Evolutionary conservation across 202 grass and related monocot species (phyloP).

Genomic region (Cymbopogon flexuosus): DNA sequence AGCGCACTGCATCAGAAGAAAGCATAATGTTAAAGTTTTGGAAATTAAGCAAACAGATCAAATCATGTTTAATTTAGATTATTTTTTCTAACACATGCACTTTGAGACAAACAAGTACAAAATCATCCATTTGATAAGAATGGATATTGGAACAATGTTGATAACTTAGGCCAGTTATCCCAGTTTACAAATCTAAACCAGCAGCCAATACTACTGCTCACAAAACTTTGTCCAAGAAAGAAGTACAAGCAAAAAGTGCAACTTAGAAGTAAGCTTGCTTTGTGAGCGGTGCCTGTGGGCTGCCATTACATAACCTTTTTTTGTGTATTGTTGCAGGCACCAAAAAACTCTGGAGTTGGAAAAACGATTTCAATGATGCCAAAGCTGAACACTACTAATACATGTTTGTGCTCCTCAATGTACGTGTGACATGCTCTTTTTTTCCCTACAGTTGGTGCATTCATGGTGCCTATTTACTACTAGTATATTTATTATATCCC

Average conservation of each 20-base stretch:
- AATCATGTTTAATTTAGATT: not conserved
- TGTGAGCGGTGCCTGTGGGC: not conserved
- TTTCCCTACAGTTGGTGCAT: not conserved
- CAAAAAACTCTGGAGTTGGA: not conserved
- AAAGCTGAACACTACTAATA: not conserved
- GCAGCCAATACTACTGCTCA: not conserved
- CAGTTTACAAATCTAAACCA: not conserved
- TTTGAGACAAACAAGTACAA: not conserved
- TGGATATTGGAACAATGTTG: not conserved
- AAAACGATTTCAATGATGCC: not conserved
- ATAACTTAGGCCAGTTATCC: no score
- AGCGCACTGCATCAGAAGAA: constrained; percentile 70
- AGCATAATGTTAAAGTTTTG: constrained; percentile 20
- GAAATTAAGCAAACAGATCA: not conserved
- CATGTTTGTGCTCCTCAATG: not conserved
- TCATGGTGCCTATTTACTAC: not conserved
- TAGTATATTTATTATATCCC: not conserved
- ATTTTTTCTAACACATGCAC: not conserved
- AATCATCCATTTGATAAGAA: not conserved
- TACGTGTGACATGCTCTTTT: not conserved
- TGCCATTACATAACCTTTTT: not conserved
- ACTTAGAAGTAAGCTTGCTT: not conserved
- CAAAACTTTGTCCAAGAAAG: not conserved
- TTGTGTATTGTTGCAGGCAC: not conserved
- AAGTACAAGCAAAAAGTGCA: not conserved